Percentiles rank a stretch among this genome's conserved stretches.
These are phyloP conservation scores for Sarocladium kiliense DNA, from an alignment of 2,329 filamentous ascomycete species.

Conservation along the genomic window DNA sequence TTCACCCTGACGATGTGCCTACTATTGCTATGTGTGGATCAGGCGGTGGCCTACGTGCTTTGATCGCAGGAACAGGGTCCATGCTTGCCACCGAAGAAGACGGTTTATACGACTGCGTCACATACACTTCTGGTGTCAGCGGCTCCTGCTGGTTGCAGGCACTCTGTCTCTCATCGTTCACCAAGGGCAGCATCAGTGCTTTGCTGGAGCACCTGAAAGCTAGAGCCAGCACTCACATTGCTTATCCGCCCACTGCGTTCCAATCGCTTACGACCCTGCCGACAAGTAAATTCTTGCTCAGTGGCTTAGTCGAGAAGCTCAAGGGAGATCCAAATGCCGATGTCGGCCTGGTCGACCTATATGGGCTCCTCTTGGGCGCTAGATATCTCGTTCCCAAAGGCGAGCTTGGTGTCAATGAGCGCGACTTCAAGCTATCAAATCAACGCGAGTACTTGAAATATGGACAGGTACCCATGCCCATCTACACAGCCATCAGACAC, in stretches of 20 bases:
- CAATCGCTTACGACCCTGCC: slow-evolving; percentile 78
- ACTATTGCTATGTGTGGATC: slow-evolving; percentile 92
- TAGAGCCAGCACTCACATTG: slow-evolving; percentile 81
- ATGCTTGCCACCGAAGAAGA: slow-evolving; percentile 78
- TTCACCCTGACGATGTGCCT: slow-evolving; percentile 91
- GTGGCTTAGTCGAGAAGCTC: slow-evolving; percentile 85
- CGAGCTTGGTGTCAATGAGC: slow-evolving; percentile 65
- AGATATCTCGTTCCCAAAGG: slow-evolving; percentile 78
- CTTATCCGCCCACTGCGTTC: slow-evolving; percentile 82
- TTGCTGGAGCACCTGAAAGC: slow-evolving; percentile 83
- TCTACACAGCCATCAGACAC: slow-evolving; percentile 92
- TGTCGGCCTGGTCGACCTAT: slow-evolving; percentile 90
- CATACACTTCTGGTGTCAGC: slow-evolving; percentile 92
- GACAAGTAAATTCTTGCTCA: slow-evolving; percentile 86
- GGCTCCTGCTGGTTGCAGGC: slow-evolving; percentile 94
- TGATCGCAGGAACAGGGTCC: slow-evolving; percentile 87
- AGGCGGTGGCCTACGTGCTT: slow-evolving; percentile 81
- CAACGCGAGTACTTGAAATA: slow-evolving; percentile 71
- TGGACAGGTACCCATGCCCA: slow-evolving; percentile 81
- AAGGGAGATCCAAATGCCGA: slow-evolving; percentile 66
- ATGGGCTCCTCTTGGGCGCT: slow-evolving; percentile 79
- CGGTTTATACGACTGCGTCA: slow-evolving; percentile 88
- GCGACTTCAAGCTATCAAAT: slow-evolving; percentile 86
- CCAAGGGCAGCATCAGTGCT: slow-evolving; percentile 58
- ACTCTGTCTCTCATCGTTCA: slow-evolving; percentile 71